A percentile compares a stretch with the other conserved stretches of the same genome.
phyloP scores from a whole-genome alignment of 345 rosid genomes.

The Hibiscus trionum region DNA sequence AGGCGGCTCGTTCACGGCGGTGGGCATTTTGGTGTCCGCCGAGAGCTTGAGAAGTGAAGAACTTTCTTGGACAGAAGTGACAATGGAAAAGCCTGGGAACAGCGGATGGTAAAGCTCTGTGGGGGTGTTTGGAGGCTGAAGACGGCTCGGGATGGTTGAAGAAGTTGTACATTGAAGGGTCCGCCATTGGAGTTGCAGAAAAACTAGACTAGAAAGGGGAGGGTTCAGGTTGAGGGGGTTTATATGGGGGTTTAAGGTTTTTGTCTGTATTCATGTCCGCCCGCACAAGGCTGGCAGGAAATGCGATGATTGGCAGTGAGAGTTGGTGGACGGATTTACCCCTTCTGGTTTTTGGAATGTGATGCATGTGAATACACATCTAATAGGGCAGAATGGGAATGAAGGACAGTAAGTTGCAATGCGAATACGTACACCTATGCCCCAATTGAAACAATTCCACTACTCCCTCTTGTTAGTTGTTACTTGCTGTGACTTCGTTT shows the following conservation, averaged over 20 bases:
- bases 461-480: background rate
- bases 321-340: background rate
- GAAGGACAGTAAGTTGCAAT: background rate
- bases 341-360: background rate
- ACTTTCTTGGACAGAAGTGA: slow-evolving; percentile 80
- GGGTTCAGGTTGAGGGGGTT: background rate
- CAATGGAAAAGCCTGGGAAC: slow-evolving; percentile 52
- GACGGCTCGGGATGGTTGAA: slow-evolving; percentile 15
- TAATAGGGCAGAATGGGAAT: background rate
- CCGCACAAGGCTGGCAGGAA: background rate
- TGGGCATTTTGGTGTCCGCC: slow-evolving; percentile 99
- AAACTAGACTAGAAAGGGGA: background rate
- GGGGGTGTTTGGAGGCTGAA: slow-evolving; percentile 18
- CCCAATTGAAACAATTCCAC: background rate
- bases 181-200: slow-evolving; percentile 28
- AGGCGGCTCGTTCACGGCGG: slow-evolving; percentile 88
- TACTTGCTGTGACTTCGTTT: background rate
- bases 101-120: slow-evolving; percentile 13
- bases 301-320: too few species aligned
- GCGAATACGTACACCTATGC: background rate
- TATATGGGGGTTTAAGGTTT: slow-evolving; percentile 8
- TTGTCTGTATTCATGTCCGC: slow-evolving; percentile 4
- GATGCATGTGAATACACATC: too few species aligned
- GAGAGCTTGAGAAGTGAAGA: slow-evolving; percentile 89
- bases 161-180: slow-evolving; percentile 36